These are phyloP conservation scores for Globisporangium echinulatum DNA, from an alignment of 352 stramenopile species.

Conservation along the genomic window DNA sequence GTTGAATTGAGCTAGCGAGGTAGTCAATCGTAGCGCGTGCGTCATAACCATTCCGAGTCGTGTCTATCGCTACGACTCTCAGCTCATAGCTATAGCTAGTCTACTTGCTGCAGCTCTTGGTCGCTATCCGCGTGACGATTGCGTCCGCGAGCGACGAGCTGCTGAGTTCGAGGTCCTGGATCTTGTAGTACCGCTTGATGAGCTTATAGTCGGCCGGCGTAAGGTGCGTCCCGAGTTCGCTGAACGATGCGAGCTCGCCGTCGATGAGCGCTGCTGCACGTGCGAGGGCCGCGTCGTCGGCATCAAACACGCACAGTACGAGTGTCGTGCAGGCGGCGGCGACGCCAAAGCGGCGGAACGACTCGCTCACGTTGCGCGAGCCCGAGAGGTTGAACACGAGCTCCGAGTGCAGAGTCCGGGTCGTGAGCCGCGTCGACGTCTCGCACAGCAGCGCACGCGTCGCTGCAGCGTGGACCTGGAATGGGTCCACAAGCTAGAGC, in stretches of 20 bases:
- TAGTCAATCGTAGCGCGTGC: neutral
- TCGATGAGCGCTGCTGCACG: constrained; percentile 37
- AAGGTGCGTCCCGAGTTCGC: constrained; percentile 45
- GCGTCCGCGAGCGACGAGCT: constrained; percentile 60
- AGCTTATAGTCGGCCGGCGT: constrained; percentile 37
- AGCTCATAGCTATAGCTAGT: neutral
- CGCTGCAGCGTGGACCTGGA: constrained; percentile 71
- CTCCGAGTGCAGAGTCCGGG: constrained; percentile 74
- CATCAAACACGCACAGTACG: constrained; percentile 73
- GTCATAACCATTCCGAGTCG: neutral
- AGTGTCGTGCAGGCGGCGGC: constrained; percentile 45
- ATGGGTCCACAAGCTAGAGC: constrained; percentile 61
- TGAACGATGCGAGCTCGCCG: constrained; percentile 34
- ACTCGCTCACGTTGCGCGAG: constrained; percentile 78
- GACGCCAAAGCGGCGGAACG: constrained; percentile 75
- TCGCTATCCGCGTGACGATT: constrained; percentile 78
- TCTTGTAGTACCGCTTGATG: constrained; percentile 84
- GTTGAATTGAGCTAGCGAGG: constrained; percentile 8
- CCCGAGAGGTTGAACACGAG: constrained; percentile 84
- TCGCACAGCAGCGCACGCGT: constrained; percentile 66
- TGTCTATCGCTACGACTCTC: constrained; percentile 1
- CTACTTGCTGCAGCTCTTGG: constrained; percentile 84
- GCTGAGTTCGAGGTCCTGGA: constrained; percentile 68
- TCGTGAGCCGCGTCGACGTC: constrained; percentile 45
- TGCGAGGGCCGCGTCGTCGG: constrained; percentile 35